phyloP scores from a whole-genome alignment of 208 protist species.

The Angomonas ambiguus region DNA sequence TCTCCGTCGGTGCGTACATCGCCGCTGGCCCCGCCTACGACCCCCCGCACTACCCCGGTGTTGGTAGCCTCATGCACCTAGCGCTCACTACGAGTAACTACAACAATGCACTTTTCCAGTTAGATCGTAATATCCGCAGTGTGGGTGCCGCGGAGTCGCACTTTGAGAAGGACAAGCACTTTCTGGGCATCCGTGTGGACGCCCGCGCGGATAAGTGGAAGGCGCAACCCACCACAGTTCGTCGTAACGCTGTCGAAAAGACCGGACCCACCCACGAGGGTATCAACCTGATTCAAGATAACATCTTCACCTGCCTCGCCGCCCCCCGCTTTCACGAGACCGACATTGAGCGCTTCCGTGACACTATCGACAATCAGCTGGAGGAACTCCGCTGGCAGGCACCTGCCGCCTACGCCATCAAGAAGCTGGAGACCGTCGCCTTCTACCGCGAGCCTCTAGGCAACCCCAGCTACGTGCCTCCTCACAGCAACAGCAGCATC shows the following conservation, averaged over 20 bases:
- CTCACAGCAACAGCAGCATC: constrained; percentile 62
- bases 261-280: constrained; percentile 13
- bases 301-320: constrained; percentile 74
- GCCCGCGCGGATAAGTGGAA: constrained; percentile 69
- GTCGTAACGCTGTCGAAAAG: constrained; percentile 5
- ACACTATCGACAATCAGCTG: constrained; percentile 83
- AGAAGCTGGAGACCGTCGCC: constrained; percentile 79
- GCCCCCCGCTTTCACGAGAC: constrained; percentile 76
- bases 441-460: constrained; percentile 87
- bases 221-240: constrained; percentile 6
- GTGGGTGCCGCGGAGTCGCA: constrained; percentile 62
- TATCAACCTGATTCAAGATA: constrained; percentile 72
- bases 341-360: constrained; percentile 79
- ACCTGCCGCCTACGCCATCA: constrained; percentile 68
- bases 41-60: constrained; percentile 56
- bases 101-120: constrained; percentile 80
- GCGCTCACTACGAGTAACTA: constrained; percentile 79
- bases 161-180: constrained; percentile 85
- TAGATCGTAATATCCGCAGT: constrained; percentile 79
- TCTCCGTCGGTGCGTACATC: constrained; percentile 80
- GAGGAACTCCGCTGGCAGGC: constrained; percentile 79
- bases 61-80: constrained; percentile 69
- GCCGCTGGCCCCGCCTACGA: constrained; percentile 81
- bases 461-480: constrained; percentile 77
- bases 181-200: constrained; percentile 74